These are phyloP conservation scores for Microbotryum scabiosae DNA, from an alignment of 1,284 basidiomycete genomes.

Conservation along the genomic window DNA sequence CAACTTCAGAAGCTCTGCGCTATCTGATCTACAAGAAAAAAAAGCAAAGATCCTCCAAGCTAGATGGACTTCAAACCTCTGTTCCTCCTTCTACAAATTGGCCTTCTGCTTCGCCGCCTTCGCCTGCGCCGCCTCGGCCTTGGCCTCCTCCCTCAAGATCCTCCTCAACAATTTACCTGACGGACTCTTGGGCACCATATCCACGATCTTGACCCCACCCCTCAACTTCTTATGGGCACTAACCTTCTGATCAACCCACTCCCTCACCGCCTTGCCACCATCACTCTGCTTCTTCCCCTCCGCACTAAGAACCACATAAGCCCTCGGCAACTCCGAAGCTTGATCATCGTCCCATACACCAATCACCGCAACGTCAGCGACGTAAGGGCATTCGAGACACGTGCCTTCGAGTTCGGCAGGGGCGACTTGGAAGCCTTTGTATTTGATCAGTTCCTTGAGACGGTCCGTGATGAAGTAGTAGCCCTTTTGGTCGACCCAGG, in stretches of 20 bases:
- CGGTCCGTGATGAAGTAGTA: conserved; percentile 34
- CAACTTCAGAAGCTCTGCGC: background rate
- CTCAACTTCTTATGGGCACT: conserved; percentile 40
- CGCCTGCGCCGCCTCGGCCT: conserved; percentile 5
- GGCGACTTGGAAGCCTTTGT: conserved; percentile 22
- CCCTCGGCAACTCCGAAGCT: conserved; percentile 29
- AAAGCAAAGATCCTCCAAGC: background rate
- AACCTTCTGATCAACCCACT: conserved; percentile 37
- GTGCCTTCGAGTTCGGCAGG: conserved; percentile 20
- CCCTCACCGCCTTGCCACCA: conserved; percentile 31
- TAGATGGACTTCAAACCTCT: background rate
- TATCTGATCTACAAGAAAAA: background rate
- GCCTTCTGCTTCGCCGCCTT: background rate
- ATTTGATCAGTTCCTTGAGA: conserved; percentile 31
- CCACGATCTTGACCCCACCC: conserved; percentile 33
- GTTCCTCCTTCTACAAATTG: background rate
- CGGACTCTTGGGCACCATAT: conserved; percentile 28
- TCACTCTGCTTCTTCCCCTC: conserved; percentile 30
- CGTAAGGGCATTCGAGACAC: conserved; percentile 20
- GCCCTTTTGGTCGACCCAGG: conserved; percentile 19
- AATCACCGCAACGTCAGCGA: conserved; percentile 33
- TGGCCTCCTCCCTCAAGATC: conserved; percentile 20
- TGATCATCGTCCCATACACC: conserved; percentile 26
- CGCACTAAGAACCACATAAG: conserved; percentile 29
- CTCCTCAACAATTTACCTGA: conserved; percentile 19